Evolutionary conservation across 2,329 filamentous ascomycete genomes (phyloP), one percentile per base, ranked within the genome.

Genomic region (Cercospora canescens): DNA sequence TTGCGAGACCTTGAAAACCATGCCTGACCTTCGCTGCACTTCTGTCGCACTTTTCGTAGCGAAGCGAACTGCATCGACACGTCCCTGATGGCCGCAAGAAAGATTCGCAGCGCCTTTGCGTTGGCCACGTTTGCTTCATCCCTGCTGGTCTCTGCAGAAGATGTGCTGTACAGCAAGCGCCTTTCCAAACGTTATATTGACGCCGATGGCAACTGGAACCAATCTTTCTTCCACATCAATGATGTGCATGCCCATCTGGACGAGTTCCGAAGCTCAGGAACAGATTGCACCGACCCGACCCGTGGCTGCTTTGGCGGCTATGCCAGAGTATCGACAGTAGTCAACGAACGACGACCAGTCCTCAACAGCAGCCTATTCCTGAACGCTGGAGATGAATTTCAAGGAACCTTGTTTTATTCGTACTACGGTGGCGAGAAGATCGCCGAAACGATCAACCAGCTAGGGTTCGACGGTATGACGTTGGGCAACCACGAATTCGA

Each of bases 401-500:
- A 90, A 71, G 88, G 88, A 62, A 90, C 88, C 0, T 81, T 90
- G 7, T 90, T 89, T 80, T 90, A 89, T 78, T 84, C 84, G 4
- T 89, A 85, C 76, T 90, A 90, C 72, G 85, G 85, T 16, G 60
- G 87, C 26, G 87, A 89, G 79, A 90, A 90, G 82, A 90, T 90
- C 68, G 87, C 87, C 57, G 84, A 89, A 72, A 88, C 86, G 0
- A 78, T 90, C 67, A 91, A 91, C 68, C 82, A 88, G 74, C 79
- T 90, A 58, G 83, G 84, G n/a, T 89, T 90, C 70, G 86, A 89
- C 67, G 87, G 85, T 71, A 90, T 90, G 88, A 89, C 88, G 0
- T 78, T 89, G 1, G 87, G 88, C 16, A 90, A 89, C 78, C 87
- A 89, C 72, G 88, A 90, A 75, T 90, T 88, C 74, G 88, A 90